Evolutionary conservation across 352 stramenopile species (phyloP).

Genomic region (Thalassiosira exigua): DNA sequence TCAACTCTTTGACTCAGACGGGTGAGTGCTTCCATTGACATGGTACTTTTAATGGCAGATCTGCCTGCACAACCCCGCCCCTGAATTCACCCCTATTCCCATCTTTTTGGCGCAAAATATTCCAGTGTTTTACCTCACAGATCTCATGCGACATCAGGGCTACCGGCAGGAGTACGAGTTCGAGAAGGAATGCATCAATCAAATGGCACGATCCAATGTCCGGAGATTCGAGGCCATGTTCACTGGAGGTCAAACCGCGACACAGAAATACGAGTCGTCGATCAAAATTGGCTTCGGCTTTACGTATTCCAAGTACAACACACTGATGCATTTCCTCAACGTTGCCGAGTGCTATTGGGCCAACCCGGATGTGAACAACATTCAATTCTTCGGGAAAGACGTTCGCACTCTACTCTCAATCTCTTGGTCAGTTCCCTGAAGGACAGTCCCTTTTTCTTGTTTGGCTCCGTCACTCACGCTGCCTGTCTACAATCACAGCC

Average conservation of each 20-base stretch:
- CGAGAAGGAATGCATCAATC: slow-evolving; percentile 73
- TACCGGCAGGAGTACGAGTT: slow-evolving; percentile 70
- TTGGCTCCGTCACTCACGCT: too few relatives aligned
- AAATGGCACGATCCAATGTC: slow-evolving; percentile 65
- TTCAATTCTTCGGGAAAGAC: slow-evolving; percentile 73
- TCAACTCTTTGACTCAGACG: slow-evolving; percentile 71
- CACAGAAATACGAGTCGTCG: slow-evolving; percentile 48
- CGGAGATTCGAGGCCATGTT: slow-evolving; percentile 54
- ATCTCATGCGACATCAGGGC: slow-evolving; percentile 59
- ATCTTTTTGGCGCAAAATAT: slow-evolving; percentile 7
- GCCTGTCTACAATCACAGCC: too few relatives aligned
- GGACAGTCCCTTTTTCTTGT: too few relatives aligned
- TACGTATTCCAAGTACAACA: slow-evolving; percentile 76
- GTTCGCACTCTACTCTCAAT: slow-evolving; percentile 57
- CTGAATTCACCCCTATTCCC: neutral
- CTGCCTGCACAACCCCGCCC: too few relatives aligned
- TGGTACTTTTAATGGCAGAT: neutral
- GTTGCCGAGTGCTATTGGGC: slow-evolving; percentile 61
- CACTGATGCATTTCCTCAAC: slow-evolving; percentile 71
- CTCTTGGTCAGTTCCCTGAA: too few relatives aligned
- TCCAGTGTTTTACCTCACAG: slow-evolving; percentile 64
- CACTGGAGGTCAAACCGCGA: slow-evolving; percentile 33
- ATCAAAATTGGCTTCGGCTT: slow-evolving; percentile 63
- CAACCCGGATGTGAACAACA: slow-evolving; percentile 70
- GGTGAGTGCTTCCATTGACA: slow-evolving; percentile 20